Percentiles rank a stretch among this genome's conserved stretches.
Conservation (phyloP, 2,329 filamentous ascomycete genomes). For the Cladorrhinum sp. region DNA sequence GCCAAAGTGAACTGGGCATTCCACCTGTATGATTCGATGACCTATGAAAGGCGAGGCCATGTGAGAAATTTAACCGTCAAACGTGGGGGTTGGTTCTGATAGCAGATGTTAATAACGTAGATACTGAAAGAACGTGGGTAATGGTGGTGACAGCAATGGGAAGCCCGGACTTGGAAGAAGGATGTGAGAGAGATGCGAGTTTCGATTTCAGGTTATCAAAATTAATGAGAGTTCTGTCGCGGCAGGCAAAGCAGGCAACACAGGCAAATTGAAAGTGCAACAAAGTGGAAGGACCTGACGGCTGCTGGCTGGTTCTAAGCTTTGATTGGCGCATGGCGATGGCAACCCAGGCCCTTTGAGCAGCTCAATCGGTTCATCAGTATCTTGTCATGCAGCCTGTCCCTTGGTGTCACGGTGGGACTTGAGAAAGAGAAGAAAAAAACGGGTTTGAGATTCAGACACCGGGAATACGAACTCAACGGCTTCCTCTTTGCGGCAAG, state of each 20-base stretch:
- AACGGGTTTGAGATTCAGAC: not conserved
- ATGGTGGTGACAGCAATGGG: not conserved
- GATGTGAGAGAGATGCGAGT: not conserved
- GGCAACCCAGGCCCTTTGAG: not conserved
- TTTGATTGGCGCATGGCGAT: not conserved
- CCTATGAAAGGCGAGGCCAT: not conserved
- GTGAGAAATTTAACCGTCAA: not conserved
- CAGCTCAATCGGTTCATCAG: not conserved
- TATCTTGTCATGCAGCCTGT: not conserved
- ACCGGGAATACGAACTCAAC: not conserved
- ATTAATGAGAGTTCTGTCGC: not conserved
- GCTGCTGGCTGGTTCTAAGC: too few species aligned
- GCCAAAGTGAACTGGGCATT: not conserved
- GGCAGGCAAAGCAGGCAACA: not conserved
- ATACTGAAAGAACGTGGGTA: too few species aligned
- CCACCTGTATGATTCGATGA: not conserved
- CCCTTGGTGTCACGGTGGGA: not conserved
- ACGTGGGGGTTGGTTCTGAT: slow-evolving; percentile 5
- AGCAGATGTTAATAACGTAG: not conserved
- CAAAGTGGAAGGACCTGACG: not conserved
- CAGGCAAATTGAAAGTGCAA: not conserved
- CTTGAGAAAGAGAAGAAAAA: not conserved
- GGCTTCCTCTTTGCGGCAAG: not conserved
- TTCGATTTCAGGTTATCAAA: not conserved
- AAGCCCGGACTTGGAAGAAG: not conserved